A percentile compares a stretch with the other conserved stretches of the same genome.
Evolutionary conservation across 805 yeast species (phyloP).

Genomic region (Saccharomycodes ludwigii): DNA sequence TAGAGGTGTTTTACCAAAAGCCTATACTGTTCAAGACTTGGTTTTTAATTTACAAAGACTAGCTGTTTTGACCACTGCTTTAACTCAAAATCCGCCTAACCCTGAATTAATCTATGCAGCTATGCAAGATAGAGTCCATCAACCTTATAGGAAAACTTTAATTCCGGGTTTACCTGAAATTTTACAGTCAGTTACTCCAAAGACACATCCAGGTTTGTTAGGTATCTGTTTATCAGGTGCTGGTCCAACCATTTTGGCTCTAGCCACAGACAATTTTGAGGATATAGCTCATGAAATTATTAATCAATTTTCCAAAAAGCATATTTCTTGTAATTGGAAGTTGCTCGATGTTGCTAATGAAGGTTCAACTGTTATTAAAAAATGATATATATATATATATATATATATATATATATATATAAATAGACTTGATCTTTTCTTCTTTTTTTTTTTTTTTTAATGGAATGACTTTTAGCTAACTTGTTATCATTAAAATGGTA

Average conservation of each 20-base stretch:
- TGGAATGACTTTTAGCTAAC: neutral
- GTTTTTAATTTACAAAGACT: slow-evolving; percentile 89
- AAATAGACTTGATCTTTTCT: neutral
- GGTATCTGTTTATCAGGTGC: slow-evolving; percentile 97
- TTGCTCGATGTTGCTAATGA: slow-evolving; percentile 77
- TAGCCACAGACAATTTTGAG: slow-evolving; percentile 84
- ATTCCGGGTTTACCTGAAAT: slow-evolving; percentile 88
- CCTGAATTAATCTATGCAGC: slow-evolving; percentile 79
- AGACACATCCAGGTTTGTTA: slow-evolving; percentile 68
- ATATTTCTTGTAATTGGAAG: slow-evolving; percentile 70
- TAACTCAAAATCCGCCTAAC: slow-evolving; percentile 75
- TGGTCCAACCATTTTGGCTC: slow-evolving; percentile 91
- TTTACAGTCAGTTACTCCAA: slow-evolving; percentile 67
- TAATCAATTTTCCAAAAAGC: slow-evolving; percentile 49
- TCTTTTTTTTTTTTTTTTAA: neutral
- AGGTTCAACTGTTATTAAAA: slow-evolving; percentile 50
- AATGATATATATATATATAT: neutral
- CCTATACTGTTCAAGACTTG: slow-evolving; percentile 68
- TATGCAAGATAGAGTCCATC: slow-evolving; percentile 95
- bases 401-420: neutral
- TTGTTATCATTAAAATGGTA: neutral
- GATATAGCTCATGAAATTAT: slow-evolving; percentile 69
- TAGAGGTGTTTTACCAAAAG: slow-evolving; percentile 76
- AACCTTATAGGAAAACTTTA: slow-evolving; percentile 86
- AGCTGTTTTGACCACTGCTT: slow-evolving; percentile 84